A percentile compares a stretch with the other conserved stretches of the same genome.
phyloP scores from a whole-genome alignment of 2,329 filamentous ascomycete species.

The Fusarium metavorans region DNA sequence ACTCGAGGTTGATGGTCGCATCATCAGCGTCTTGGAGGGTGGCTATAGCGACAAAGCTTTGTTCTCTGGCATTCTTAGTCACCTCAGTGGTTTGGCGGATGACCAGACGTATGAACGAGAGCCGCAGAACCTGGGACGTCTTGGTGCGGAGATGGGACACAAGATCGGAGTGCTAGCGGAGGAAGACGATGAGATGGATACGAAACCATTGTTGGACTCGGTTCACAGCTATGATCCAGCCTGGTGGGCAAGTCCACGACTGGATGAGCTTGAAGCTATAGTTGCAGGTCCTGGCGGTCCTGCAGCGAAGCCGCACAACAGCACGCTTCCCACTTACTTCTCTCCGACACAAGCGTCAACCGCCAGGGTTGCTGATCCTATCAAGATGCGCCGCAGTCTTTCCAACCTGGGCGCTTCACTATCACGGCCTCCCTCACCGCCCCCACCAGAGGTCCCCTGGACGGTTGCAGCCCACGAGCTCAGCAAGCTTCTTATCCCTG shows the following conservation, averaged over 20 bases:
- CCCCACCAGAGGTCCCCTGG: constrained; percentile 88
- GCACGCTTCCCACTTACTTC: constrained; percentile 78
- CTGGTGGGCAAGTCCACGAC: constrained; percentile 77
- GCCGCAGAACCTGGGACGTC: constrained; percentile 52
- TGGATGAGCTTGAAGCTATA: constrained; percentile 77
- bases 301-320: constrained; percentile 65
- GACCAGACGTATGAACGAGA: constrained; percentile 58
- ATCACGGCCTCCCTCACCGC: constrained; percentile 67
- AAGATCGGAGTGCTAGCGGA: constrained; percentile 58
- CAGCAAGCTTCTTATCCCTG: constrained; percentile 84
- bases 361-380: constrained; percentile 79
- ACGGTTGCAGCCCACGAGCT: constrained; percentile 85
- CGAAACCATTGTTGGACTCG: constrained; percentile 37
- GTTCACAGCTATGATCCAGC: constrained; percentile 69
- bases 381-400: constrained; percentile 73
- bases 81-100: constrained; percentile 84
- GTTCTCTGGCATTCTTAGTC: constrained; percentile 88
- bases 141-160: constrained; percentile 70
- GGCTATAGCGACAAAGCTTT: constrained; percentile 95
- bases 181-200: constrained; percentile 28
- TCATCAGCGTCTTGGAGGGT: constrained; percentile 95
- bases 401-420: constrained; percentile 63
- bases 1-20: constrained; percentile 81
- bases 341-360: constrained; percentile 90
- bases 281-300: constrained; percentile 63